Conservation (phyloP, 2,329 filamentous ascomycete genomes). For the Sporothrix globosa region DNA sequence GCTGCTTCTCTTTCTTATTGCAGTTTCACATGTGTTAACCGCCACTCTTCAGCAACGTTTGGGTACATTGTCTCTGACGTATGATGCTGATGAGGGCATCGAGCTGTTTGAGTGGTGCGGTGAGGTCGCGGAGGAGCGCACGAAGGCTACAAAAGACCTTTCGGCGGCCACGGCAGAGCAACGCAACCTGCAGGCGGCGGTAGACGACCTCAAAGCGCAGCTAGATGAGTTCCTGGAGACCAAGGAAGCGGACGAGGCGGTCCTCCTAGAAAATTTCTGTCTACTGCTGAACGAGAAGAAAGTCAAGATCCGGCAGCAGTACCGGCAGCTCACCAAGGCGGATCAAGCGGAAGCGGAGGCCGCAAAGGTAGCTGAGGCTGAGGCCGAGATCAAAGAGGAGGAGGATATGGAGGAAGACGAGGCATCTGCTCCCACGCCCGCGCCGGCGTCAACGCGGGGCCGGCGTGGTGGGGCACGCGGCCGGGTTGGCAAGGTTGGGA, state of each 20-base stretch:
- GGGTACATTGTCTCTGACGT: conserved; percentile 63
- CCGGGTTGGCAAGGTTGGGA: conserved; percentile 14
- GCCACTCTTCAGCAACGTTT: conserved; percentile 61
- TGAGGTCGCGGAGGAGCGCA: conserved; percentile 56
- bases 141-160: conserved; percentile 50
- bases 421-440: background rate
- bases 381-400: conserved; percentile 40
- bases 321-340: conserved; percentile 56
- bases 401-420: conserved; percentile 24
- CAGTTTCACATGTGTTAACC: conserved; percentile 19
- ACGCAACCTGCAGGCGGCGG: conserved; percentile 56
- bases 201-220: conserved; percentile 63
- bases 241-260: conserved; percentile 68
- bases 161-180: conserved; percentile 49
- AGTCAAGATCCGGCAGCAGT: conserved; percentile 74
- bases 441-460: conserved; percentile 12
- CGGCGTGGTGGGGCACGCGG: background rate
- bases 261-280: conserved; percentile 70
- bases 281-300: conserved; percentile 78
- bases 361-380: background rate
- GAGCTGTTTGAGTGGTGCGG: conserved; percentile 73
- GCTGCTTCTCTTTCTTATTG: background rate
- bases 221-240: conserved; percentile 67
- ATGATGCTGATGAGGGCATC: conserved; percentile 61
- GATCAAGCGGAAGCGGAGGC: background rate